A percentile compares a stretch with the other conserved stretches of the same genome.
Conservation (phyloP, 768 basidiomycete genomes). For the Mycena belliarum region DNA sequence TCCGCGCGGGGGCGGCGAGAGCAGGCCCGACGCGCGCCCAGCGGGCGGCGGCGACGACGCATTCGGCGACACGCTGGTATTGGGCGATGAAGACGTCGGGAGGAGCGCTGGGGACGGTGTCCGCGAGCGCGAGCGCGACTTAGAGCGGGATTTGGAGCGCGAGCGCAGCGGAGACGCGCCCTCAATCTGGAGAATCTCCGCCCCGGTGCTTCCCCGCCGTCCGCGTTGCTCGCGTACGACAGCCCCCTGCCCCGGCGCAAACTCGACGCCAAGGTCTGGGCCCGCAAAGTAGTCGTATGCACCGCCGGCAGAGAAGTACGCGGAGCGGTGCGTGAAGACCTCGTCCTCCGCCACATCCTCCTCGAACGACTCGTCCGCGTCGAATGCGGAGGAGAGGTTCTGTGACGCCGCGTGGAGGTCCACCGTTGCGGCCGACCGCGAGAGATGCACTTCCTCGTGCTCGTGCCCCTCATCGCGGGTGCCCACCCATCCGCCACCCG, state of each 20-base stretch:
- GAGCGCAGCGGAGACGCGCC: constrained; percentile 27
- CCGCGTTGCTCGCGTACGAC: constrained; percentile 7
- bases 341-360: constrained; percentile 23
- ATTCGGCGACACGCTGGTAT: neutral
- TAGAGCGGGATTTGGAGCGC: constrained; percentile 38
- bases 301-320: constrained; percentile 26
- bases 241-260: constrained; percentile 25
- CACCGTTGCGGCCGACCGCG: constrained; percentile 5
- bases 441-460: constrained; percentile 1
- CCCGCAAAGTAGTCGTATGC: constrained; percentile 64
- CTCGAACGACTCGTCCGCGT: constrained; percentile 20
- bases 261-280: constrained; percentile 57
- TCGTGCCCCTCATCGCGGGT: constrained; percentile 46
- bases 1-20: constrained; percentile 24
- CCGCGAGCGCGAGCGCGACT: constrained; percentile 41
- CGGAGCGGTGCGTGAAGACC: constrained; percentile 19
- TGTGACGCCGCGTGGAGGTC: constrained; percentile 1
- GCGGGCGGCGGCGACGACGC: neutral
- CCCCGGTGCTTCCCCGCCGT: constrained; percentile 26
- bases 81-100: constrained; percentile 24
- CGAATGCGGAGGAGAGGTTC: constrained; percentile 16
- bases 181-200: constrained; percentile 28
- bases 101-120: constrained; percentile 43
- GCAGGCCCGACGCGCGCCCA: neutral
- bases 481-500: constrained; percentile 42